These are phyloP conservation scores for Acanthamoeba castellanii DNA, from an alignment of 208 protist species.

Conservation along the genomic window DNA sequence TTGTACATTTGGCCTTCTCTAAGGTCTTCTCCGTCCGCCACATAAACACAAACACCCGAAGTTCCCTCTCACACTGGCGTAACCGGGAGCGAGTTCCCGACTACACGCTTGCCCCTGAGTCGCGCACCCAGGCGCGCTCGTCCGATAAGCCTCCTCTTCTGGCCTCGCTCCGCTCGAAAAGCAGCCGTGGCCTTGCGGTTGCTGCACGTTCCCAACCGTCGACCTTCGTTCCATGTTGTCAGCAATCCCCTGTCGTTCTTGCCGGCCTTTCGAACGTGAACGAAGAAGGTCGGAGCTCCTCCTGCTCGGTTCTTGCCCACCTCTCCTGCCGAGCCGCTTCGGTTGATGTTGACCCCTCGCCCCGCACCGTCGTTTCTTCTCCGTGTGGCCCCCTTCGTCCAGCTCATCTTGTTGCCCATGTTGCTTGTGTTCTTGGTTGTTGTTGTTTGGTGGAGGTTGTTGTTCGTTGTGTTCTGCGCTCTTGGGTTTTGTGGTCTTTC, in stretches of 20 bases:
- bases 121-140: too few relatives aligned
- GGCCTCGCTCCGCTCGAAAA: too few relatives aligned
- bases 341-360: neutral
- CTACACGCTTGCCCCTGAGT: neutral
- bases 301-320: neutral
- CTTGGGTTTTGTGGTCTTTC: neutral
- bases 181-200: neutral
- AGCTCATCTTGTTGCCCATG: slow-evolving; percentile 6
- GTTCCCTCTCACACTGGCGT: neutral
- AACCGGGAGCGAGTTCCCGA: neutral
- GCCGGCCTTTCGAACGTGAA: neutral
- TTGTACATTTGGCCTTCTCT: neutral
- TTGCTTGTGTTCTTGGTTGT: neutral
- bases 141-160: neutral
- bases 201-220: neutral
- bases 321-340: neutral
- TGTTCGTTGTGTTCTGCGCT: neutral
- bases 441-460: neutral
- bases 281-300: neutral
- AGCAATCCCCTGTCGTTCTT: neutral
- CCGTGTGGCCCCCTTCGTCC: neutral
- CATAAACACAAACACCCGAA: too few relatives aligned
- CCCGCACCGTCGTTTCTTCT: neutral
- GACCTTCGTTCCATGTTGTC: neutral
- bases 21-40: neutral